Evolutionary conservation across 108 stramenopile species (phyloP), one percentile per base, ranked within the genome.

Genomic region (Cyclotella kingstonii): DNA sequence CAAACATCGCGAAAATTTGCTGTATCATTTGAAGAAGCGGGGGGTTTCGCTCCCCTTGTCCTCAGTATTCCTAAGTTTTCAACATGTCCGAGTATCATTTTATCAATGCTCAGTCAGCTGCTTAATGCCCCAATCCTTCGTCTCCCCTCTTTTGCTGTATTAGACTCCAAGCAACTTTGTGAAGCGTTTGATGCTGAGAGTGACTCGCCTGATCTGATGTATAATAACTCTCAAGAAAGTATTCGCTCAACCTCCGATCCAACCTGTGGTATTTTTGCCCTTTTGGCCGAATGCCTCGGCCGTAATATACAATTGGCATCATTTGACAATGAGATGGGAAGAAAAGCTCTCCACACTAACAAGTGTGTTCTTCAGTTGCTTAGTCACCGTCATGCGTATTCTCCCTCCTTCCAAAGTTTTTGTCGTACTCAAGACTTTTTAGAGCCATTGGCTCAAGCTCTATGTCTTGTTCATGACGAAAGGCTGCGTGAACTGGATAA

Each of bases 51-150:
- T 18, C 88, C 93, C 15, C 76, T 94, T 10, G 80, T 91, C 22
- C 50, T 91, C 51, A 88, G 86, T 48, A 84, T 91, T 36, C 93
- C 93, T 0, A 89, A 86, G 70, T 94, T 84, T 55, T 87, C 87
- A 19, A 90, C 88, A 21, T 91, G 81, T 46, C 81, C 93, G 7
- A 85, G 80, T 42, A 81, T 94, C 54, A 79, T 75, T 7, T 64
- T 94, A 45, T 77, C 93, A 15, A 79, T 94, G 76, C 76, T 94
- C 41, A 85, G 86, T 57, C 77, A 89, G 59, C 68, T 94, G 8
- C 68, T 94, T 35, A 76, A 90, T 66, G 89, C 89, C 4, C 84
- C 86, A 3, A 81, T 94, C 61, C 60, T 89, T 31, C 85, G 83
- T 54, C 59, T 94, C 12, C 93, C 88, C 22, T 83, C 66, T 33